Conservation (phyloP, 495 filamentous ascomycete species). For the Hypoxylon subgilvum region DNA sequence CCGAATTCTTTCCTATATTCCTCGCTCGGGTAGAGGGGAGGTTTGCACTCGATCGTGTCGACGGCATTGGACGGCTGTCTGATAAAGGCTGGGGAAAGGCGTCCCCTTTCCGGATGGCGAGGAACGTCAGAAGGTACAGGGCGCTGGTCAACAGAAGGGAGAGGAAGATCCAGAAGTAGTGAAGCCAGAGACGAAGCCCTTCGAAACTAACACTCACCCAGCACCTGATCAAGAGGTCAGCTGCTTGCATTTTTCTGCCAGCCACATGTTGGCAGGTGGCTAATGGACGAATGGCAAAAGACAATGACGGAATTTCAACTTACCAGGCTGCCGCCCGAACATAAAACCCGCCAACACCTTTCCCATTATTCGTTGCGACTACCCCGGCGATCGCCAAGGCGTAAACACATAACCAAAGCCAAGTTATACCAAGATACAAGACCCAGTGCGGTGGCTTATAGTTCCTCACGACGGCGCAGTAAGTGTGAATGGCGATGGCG, state of each 20-base stretch:
- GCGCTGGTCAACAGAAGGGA: slow-evolving; percentile 66
- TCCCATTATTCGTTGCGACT: slow-evolving; percentile 55
- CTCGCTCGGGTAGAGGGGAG: slow-evolving; percentile 5
- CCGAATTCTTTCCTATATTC: slow-evolving; percentile 36
- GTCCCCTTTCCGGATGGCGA: slow-evolving; percentile 55
- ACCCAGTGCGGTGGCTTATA: slow-evolving; percentile 60
- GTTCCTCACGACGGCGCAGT: slow-evolving; percentile 65
- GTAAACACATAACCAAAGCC: slow-evolving; percentile 66
- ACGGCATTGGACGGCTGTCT: slow-evolving; percentile 9
- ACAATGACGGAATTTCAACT: slow-evolving; percentile 32
- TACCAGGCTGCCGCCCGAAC: slow-evolving; percentile 69
- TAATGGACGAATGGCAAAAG: slow-evolving; percentile 8
- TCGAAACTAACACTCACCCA: slow-evolving; percentile 71
- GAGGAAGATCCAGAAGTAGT: slow-evolving; percentile 83
- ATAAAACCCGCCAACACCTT: slow-evolving; percentile 58
- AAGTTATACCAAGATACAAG: slow-evolving; percentile 58
- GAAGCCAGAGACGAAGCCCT: slow-evolving; percentile 68
- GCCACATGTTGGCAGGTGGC: too few relatives aligned
- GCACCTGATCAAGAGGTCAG: slow-evolving; percentile 52
- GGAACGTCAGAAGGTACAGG: slow-evolving; percentile 70
- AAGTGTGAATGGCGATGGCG: slow-evolving; percentile 73
- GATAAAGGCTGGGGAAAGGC: slow-evolving; percentile 9
- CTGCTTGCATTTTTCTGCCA: background rate
- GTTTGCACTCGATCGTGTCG: slow-evolving; percentile 2
- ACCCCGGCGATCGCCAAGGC: slow-evolving; percentile 63